Conservation (phyloP, 768 basidiomycete genomes). For the Coprinellus micaceus region DNA sequence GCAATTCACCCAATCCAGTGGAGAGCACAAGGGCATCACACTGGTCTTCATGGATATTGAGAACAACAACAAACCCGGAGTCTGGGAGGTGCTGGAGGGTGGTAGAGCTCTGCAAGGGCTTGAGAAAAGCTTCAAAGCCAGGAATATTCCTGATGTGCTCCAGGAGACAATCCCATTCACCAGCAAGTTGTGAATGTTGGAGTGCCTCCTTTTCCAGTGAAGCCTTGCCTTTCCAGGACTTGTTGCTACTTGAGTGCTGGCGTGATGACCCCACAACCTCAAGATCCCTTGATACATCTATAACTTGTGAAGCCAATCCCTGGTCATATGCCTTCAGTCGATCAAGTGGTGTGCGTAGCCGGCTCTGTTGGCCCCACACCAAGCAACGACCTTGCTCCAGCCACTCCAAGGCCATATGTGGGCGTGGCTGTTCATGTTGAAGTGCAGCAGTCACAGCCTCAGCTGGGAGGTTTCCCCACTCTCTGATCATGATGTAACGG, state of each 20-base stretch:
- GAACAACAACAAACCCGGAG: not conserved
- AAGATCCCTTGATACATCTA: slow-evolving; percentile 7
- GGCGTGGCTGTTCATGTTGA: not conserved
- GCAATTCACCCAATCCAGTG: not conserved
- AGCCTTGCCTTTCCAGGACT: not conserved
- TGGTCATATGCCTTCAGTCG: slow-evolving; percentile 6
- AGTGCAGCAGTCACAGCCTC: slow-evolving; percentile 15
- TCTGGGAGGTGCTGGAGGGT: slow-evolving; percentile 5
- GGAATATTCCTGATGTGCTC: slow-evolving; percentile 4
- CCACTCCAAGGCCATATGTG: slow-evolving; percentile 19
- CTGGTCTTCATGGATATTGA: slow-evolving; percentile 14
- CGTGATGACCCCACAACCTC: slow-evolving; percentile 8
- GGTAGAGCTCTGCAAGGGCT: not conserved
- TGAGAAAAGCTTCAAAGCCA: slow-evolving; percentile 16
- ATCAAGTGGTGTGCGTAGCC: slow-evolving; percentile 21
- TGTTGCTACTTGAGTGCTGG: not conserved
- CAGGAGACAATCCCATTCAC: slow-evolving; percentile 14
- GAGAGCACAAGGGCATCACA: slow-evolving; percentile 22
- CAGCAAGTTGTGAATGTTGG: slow-evolving; percentile 11
- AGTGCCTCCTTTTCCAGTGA: slow-evolving; percentile 5
- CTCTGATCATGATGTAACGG: no score
- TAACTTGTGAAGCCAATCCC: slow-evolving; percentile 5
- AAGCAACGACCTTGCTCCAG: slow-evolving; percentile 22
- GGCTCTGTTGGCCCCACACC: slow-evolving; percentile 18
- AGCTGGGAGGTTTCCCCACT: no score